phyloP scores from a whole-genome alignment of 129 eudicot genomes.

The Logfia minima region DNA sequence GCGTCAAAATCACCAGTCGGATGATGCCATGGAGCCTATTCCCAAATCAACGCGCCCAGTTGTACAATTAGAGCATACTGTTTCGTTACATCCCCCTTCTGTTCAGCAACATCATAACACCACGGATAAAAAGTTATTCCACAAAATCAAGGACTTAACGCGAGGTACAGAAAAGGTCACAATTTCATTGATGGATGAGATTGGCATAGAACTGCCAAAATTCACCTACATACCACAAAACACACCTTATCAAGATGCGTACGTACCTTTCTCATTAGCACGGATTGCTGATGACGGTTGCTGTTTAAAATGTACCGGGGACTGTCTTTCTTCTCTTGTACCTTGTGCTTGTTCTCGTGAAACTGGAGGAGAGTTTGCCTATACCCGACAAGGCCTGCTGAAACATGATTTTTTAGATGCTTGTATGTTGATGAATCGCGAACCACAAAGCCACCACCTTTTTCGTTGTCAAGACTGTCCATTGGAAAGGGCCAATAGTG shows the following conservation, averaged over 20 bases:
- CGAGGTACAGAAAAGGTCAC: conserved; percentile 59
- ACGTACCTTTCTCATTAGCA: conserved; percentile 61
- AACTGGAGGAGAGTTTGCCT: conserved; percentile 82
- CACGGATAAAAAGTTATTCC: conserved; percentile 18
- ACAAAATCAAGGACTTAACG: conserved; percentile 47
- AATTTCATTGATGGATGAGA: conserved; percentile 53
- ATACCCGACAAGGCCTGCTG: conserved; percentile 62
- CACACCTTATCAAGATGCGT: conserved; percentile 53
- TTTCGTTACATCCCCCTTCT: conserved; percentile 1
- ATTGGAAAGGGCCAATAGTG: conserved; percentile 59
- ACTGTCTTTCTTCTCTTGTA: conserved; percentile 59
- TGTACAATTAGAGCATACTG: background rate
- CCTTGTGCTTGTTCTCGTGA: conserved; percentile 87
- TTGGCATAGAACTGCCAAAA: conserved; percentile 48
- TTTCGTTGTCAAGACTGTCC: conserved; percentile 68
- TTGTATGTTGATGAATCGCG: conserved; percentile 44
- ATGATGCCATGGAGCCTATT: conserved; percentile 26
- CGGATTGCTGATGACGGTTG: conserved; percentile 74
- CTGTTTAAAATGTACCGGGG: conserved; percentile 55
- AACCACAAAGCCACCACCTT: conserved; percentile 40
- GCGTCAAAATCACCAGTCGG: conserved; percentile 17
- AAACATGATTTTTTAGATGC: conserved; percentile 49
- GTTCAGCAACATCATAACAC: too few relatives aligned
- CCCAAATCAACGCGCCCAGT: conserved; percentile 24
- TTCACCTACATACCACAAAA: conserved; percentile 52